Evolutionary conservation across 2,329 filamentous ascomycete species (phyloP), one percentile per base, ranked within the genome.

Genomic region (Phoma herbarum): DNA sequence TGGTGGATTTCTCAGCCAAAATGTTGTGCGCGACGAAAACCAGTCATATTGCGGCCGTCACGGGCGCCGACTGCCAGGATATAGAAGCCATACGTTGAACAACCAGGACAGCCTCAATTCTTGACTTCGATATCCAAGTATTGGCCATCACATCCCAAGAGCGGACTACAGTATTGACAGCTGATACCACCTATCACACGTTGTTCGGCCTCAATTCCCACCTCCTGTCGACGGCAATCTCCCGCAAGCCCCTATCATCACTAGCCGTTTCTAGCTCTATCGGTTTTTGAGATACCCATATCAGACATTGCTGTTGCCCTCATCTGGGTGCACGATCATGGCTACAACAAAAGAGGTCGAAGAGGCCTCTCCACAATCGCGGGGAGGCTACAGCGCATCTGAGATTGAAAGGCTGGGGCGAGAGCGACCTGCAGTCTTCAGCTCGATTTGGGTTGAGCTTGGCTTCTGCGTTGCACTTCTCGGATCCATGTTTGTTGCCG

Each of bases 401-500:
- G 74, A 75, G 18, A 77, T 90, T 45, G 86, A 90, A 66, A 80
- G 82, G 16, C 79, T 91, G 1, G 88, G 88, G 45, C 82, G 88
- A 53, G 81, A 88, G 67, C 81, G 88, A 4, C 89, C 88, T 2
- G 77, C 81, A 4, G 77, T 78, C 37, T 88, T 91, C 69, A 71
- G 74, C 10, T 82, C 80, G 2, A 70, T 78, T 46, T 81, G 81
- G 75, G 75, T 83, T n/a, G 89, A 91, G 68, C 60, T 86, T 4
- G 82, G 83, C 22, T 91, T 90, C 68, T 83, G 87, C 69, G 84
- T 86, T 64, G 85, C 85, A 0, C 80, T 90, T 20, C 77, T 88
- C 12, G 83, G 85, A 61, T 88, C 86, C 44, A 88, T 89, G 78
- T 83, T 89, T 60, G 81, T 89, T 67, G 81, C 84, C 43, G 90